phyloP scores from a whole-genome alignment of 176 grass and related monocot genomes.

The Juncus inflexus region DNA sequence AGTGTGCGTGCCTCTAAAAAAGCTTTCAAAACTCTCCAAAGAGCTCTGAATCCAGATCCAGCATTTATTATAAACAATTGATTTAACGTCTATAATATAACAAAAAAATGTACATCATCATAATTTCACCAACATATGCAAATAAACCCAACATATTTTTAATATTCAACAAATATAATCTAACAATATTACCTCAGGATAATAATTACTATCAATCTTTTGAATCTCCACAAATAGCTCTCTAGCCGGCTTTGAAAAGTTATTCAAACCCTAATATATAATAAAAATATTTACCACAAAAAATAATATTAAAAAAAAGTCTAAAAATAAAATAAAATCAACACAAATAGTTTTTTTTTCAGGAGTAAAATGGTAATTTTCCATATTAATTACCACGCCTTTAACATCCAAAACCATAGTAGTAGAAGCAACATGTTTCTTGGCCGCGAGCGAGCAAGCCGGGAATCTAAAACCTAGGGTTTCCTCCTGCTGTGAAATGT shows the following conservation, averaged over 20 bases:
- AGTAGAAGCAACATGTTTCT: conserved; percentile 67
- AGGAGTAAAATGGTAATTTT: too few species aligned
- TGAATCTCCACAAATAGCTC: conserved; percentile 81
- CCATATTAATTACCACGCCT: conserved; percentile 53
- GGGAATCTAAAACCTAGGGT: conserved; percentile 72
- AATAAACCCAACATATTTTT: background rate
- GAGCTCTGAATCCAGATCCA: conserved; percentile 83
- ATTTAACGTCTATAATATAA: conserved; percentile 62
- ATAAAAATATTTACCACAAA: too few species aligned
- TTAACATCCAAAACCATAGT: conserved; percentile 77
- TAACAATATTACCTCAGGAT: conserved; percentile 67
- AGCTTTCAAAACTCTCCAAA: conserved; percentile 74
- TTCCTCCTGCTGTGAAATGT: conserved; percentile 83
- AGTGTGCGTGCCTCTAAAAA: conserved; percentile 74
- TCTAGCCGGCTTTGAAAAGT: conserved; percentile 75
- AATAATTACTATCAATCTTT: conserved; percentile 92
- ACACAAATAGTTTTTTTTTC: too few species aligned
- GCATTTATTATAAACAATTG: conserved; percentile 92
- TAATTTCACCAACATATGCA: too few species aligned
- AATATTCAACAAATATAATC: too few species aligned
- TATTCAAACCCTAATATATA: conserved; percentile 60
- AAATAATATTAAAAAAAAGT: too few species aligned
- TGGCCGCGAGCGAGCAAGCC: conserved; percentile 73
- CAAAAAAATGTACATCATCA: background rate
- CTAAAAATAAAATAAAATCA: too few species aligned